phyloP scores from a whole-genome alignment of 495 filamentous ascomycete genomes.

The Tricharina praecox region DNA sequence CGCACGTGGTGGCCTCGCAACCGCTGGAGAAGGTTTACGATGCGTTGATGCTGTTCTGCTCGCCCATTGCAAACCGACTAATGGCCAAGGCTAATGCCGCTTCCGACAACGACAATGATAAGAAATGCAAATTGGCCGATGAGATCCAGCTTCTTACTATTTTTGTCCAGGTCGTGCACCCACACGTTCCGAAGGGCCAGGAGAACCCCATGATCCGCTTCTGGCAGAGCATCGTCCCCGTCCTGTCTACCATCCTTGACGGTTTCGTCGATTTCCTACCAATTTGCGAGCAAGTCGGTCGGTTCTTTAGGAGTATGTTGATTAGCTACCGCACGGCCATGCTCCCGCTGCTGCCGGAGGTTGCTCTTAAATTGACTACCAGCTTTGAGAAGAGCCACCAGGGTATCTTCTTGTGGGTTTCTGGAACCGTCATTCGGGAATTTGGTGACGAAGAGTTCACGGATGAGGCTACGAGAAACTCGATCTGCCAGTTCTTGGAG shows the following conservation, averaged over 20 bases:
- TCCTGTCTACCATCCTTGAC: slow-evolving; percentile 66
- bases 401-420: slow-evolving; percentile 95
- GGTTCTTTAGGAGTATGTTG: slow-evolving; percentile 91
- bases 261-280: slow-evolving; percentile 70
- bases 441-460: slow-evolving; percentile 79
- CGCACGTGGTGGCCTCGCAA: slow-evolving; percentile 74
- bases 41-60: slow-evolving; percentile 79
- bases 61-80: slow-evolving; percentile 71
- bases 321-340: slow-evolving; percentile 86
- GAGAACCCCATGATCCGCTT: slow-evolving; percentile 90
- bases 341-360: slow-evolving; percentile 60
- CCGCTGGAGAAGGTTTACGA: slow-evolving; percentile 61
- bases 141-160: slow-evolving; percentile 72
- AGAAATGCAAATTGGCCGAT: slow-evolving; percentile 70
- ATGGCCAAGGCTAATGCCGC: slow-evolving; percentile 77
- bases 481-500: slow-evolving; percentile 88
- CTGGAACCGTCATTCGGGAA: slow-evolving; percentile 82
- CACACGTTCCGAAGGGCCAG: slow-evolving; percentile 51
- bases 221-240: slow-evolving; percentile 78
- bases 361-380: slow-evolving; percentile 70
- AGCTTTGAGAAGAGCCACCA: slow-evolving; percentile 77
- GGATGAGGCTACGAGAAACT: slow-evolving; percentile 50
- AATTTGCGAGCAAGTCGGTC: slow-evolving; percentile 81
- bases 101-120: slow-evolving; percentile 61
- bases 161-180: slow-evolving; percentile 55